Conservation (phyloP, 1,284 basidiomycete genomes). For the Ceratobasidium sp. region DNA sequence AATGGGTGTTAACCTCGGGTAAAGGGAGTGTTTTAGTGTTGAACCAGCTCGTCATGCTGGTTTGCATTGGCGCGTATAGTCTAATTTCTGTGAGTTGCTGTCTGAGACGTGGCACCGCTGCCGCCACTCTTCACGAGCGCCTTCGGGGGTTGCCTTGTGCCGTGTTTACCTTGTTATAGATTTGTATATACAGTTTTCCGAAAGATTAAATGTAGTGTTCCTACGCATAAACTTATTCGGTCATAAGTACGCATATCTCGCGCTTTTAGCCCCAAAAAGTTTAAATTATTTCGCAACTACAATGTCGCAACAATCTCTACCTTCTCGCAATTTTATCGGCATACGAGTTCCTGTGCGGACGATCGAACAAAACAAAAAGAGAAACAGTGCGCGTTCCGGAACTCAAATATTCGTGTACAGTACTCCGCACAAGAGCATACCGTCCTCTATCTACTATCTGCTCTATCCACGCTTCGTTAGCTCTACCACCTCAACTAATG, state of each 20-base stretch:
- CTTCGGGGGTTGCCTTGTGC: no score
- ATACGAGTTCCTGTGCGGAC: no score
- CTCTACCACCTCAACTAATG: background rate
- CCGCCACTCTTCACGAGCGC: no score
- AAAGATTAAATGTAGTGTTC: background rate
- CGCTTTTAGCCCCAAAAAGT: background rate
- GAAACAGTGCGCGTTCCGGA: background rate
- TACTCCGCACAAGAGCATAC: constrained; percentile 24
- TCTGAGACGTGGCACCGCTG: no score
- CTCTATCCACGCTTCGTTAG: background rate
- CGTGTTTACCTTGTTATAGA: background rate
- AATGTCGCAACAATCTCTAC: no score
- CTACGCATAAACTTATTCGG: background rate
- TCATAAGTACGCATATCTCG: background rate
- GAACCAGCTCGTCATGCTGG: no score
- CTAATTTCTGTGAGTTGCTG: no score
- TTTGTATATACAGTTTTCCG: background rate
- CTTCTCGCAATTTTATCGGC: background rate
- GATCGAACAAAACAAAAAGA: background rate
- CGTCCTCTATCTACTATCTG: background rate
- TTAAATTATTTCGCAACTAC: no score
- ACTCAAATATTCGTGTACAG: background rate
- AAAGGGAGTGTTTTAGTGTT: no score
- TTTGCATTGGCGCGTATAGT: no score
- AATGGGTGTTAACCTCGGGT: no score